A percentile compares a stretch with the other conserved stretches of the same genome.
Evolutionary conservation across 2,329 filamentous ascomycete species (phyloP).

Genomic region (Paramyrothecium sp.): DNA sequence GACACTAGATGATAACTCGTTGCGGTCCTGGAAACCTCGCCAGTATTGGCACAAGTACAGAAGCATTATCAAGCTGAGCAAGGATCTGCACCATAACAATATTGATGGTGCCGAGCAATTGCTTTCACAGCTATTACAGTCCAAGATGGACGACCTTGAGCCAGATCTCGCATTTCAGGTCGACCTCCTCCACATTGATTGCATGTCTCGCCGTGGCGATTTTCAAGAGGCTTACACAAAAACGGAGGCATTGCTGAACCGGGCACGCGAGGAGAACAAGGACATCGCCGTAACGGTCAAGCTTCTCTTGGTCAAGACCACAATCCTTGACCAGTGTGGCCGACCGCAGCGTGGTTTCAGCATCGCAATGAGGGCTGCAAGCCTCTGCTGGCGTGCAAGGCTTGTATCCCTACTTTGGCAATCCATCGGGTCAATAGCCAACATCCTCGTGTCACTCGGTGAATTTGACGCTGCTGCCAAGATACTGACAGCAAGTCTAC

Average conservation of each 20-base stretch:
- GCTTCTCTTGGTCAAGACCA: conserved; percentile 70
- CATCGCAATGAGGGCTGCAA: conserved; percentile 71
- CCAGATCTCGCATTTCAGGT: conserved; percentile 50
- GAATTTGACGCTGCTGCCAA: conserved; percentile 68
- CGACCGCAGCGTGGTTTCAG: conserved; percentile 75
- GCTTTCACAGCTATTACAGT: conserved; percentile 52
- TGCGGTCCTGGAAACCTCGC: conserved; percentile 73
- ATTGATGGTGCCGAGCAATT: conserved; percentile 50
- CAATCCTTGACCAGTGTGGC: conserved; percentile 66
- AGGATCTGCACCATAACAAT: conserved; percentile 57
- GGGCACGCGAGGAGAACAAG: conserved; percentile 42
- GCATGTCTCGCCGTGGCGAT: conserved; percentile 46
- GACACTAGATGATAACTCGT: conserved; percentile 53
- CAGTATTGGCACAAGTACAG: conserved; percentile 71
- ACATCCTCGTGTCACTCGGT: conserved; percentile 65
- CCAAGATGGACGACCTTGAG: conserved; percentile 48
- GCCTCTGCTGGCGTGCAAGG: conserved; percentile 67
- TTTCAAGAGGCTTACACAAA: conserved; percentile 46
- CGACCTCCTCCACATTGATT: conserved; percentile 52
- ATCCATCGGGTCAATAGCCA: conserved; percentile 64
- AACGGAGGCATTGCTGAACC: conserved; percentile 42
- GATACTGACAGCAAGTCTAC: conserved; percentile 68
- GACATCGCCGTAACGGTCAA: conserved; percentile 66
- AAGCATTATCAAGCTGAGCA: conserved; percentile 63
- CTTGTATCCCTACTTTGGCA: conserved; percentile 72